phyloP scores from a whole-genome alignment of 306 rosid genomes.

The Dryas alaskensis region DNA sequence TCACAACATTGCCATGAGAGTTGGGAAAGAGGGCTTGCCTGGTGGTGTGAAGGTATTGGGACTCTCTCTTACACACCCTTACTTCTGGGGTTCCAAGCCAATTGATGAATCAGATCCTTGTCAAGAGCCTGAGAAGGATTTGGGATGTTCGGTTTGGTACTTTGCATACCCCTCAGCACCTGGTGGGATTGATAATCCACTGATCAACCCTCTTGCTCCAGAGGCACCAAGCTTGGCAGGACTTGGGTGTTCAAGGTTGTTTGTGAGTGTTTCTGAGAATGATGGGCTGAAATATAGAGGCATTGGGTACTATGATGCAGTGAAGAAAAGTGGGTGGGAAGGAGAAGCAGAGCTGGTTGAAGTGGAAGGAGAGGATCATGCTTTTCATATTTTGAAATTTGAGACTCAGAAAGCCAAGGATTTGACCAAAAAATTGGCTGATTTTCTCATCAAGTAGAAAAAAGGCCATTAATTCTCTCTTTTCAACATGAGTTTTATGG shows the following conservation, averaged over 20 bases:
- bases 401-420: constrained; percentile 24
- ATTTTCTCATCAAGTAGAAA: constrained; percentile 16
- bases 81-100: constrained; percentile 38
- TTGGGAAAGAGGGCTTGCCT: constrained; percentile 41
- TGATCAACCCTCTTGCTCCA: constrained; percentile 25
- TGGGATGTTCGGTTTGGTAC: constrained; percentile 24
- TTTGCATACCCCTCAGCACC: constrained; percentile 34
- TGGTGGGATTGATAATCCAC: constrained; percentile 28
- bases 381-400: constrained; percentile 19
- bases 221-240: constrained; percentile 27
- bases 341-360: constrained; percentile 29
- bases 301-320: constrained; percentile 15
- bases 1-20: constrained; percentile 42
- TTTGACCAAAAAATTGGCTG: constrained; percentile 21
- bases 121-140: constrained; percentile 5
- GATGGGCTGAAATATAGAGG: constrained; percentile 27
- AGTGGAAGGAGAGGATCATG: constrained; percentile 29
- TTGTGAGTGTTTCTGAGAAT: constrained; percentile 32
- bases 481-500: background rate
- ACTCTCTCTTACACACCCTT: constrained; percentile 42
- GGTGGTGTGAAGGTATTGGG: constrained; percentile 32
- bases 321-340: constrained; percentile 25
- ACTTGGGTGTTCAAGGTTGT: constrained; percentile 25
- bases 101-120: constrained; percentile 15
- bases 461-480: background rate